phyloP scores from a whole-genome alignment of 148 eudicot genomes.

The Diospyros kaki region DNA sequence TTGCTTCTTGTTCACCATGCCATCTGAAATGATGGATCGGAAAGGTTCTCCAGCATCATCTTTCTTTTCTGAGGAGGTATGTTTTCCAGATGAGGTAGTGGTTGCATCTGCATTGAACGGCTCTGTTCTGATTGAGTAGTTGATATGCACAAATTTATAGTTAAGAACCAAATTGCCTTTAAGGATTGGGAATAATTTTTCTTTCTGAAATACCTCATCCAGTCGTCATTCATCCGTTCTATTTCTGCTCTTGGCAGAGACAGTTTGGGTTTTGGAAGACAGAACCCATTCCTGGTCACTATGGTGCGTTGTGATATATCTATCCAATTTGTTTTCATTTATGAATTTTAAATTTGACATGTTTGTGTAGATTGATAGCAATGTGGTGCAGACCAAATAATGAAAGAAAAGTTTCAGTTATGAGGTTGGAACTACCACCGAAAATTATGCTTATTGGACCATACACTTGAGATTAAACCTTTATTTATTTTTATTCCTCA shows the following conservation, averaged over 20 bases:
- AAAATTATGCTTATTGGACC: no score
- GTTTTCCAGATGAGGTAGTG: slow-evolving; percentile 48
- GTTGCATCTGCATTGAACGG: background rate
- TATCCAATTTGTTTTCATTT: no score
- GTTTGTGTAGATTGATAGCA: no score
- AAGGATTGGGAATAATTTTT: background rate
- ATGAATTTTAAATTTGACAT: no score
- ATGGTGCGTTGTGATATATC: slow-evolving; percentile 31
- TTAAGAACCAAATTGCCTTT: slow-evolving; percentile 1
- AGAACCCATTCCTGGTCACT: slow-evolving; percentile 30
- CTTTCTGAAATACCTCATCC: background rate
- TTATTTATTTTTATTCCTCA: no score
- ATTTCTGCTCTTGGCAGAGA: slow-evolving; percentile 39
- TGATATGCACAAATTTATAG: background rate
- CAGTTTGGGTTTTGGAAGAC: slow-evolving; percentile 49
- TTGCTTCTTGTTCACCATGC: slow-evolving; percentile 24
- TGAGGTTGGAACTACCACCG: no score
- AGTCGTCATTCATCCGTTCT: no score
- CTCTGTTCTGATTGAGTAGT: slow-evolving; percentile 4
- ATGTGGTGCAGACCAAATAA: no score
- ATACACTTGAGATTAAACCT: no score
- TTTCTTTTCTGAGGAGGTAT: slow-evolving; percentile 37
- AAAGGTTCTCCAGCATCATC: slow-evolving; percentile 42
- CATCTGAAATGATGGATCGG: slow-evolving; percentile 49
- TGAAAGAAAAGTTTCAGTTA: no score